phyloP scores from a whole-genome alignment of 1,284 basidiomycete genomes.

The Cryptococcus sp. region DNA sequence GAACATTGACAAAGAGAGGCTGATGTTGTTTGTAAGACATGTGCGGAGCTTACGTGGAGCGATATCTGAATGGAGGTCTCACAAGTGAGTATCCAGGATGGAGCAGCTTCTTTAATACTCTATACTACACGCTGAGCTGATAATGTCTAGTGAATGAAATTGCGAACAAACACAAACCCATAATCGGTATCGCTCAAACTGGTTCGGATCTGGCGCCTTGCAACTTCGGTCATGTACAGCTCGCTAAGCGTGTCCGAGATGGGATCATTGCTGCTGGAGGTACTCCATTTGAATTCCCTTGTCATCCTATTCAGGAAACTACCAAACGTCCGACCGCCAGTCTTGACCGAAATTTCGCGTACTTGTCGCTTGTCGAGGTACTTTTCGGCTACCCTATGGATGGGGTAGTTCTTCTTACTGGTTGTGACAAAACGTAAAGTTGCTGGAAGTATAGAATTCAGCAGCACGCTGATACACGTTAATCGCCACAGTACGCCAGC shows the following conservation, averaged over 20 bases:
- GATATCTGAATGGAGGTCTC: too few species aligned
- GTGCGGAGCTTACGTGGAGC: too few species aligned
- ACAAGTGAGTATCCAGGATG: not conserved
- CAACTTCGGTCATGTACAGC: conserved; percentile 48
- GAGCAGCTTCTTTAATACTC: not conserved
- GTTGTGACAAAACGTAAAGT: conserved; percentile 62
- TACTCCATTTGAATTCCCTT: conserved; percentile 53
- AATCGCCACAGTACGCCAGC: conserved; percentile 37
- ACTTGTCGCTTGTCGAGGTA: conserved; percentile 49
- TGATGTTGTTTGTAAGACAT: not conserved
- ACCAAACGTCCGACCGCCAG: conserved; percentile 51
- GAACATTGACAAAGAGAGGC: not conserved
- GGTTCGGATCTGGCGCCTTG: conserved; percentile 50
- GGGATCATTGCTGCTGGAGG: conserved; percentile 52
- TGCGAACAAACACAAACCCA: conserved; percentile 63
- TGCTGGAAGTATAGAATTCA: too few species aligned
- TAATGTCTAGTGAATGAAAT: too few species aligned
- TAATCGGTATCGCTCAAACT: conserved; percentile 76
- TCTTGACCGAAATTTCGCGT: conserved; percentile 49
- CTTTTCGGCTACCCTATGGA: conserved; percentile 51
- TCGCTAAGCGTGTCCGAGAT: conserved; percentile 51
- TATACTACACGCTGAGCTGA: not conserved
- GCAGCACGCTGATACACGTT: not conserved
- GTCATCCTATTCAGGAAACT: conserved; percentile 53
- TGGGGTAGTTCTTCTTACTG: conserved; percentile 51